Evolutionary conservation across 2,329 filamentous ascomycete genomes (phyloP), one percentile per base, ranked within the genome.

Genomic region (Claviceps africana): DNA sequence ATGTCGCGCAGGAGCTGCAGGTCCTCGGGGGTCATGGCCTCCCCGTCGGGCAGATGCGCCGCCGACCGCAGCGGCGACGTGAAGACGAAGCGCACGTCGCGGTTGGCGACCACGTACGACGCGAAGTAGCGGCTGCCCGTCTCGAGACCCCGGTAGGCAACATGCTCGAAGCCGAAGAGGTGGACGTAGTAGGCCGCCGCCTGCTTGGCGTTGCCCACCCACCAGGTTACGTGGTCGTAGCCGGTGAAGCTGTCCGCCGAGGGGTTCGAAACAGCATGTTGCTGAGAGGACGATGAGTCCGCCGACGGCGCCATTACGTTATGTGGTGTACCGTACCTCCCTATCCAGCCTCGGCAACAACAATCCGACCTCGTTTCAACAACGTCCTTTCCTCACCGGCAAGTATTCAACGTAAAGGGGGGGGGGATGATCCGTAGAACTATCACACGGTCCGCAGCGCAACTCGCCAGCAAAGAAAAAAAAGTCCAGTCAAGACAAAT

Each of bases 171-270:
- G 52, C 88, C 90, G 73, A 96, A 89, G 58, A 89, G 85, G 11
- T 81, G 83, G 59, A 85, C 83, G 71, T 95, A 96, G 72, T 88
- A 96, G 15, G 85, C 79, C 40, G 90, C 90, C 2, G 89, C 88
- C 73, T 96, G 90, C 72, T 96, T 96, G 61, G 91, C 90, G 65
- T 97, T 97, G 65, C 90, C 89, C 31, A 96, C 91, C 73, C 88
- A 95, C 90, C 90, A 96, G 59, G 88, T 90, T 53, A 95, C 80
- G 69, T 95, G 87, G 70, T 95, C 88, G 67, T 95, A 96, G 64
- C 88, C 89, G 55, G 81, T 79, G 72, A 95, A 90, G 64, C 75
- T 77, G 61, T 52, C 58, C 2, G 68, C 56, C 60, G 71, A 60
- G 54, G 66, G 63, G 52, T 67, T 64, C 44, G 64, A 61, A 42